Conservation (phyloP, 2,329 filamentous ascomycete genomes). For the Botrytis squamosa region DNA sequence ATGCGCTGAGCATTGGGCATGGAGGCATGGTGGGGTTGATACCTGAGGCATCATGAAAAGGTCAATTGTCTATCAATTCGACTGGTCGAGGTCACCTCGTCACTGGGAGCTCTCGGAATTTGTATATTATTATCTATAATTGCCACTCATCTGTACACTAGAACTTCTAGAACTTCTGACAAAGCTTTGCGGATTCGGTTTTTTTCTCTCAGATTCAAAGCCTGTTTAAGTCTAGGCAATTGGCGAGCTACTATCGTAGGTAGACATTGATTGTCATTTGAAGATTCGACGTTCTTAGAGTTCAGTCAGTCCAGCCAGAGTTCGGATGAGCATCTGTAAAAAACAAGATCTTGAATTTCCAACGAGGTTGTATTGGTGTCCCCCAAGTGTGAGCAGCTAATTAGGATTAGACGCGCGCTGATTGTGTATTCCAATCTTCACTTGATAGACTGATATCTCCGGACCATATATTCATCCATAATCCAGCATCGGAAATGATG, state of each 20-base stretch:
- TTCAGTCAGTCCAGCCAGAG: not conserved
- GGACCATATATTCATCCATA: not conserved
- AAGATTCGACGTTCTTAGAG: not conserved
- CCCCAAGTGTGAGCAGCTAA: not conserved
- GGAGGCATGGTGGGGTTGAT: not conserved
- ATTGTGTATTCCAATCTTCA: not conserved
- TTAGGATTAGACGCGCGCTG: not conserved
- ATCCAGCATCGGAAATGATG: not conserved
- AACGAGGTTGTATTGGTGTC: not conserved
- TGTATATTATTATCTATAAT: not conserved
- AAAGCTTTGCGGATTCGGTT: not conserved
- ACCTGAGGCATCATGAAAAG: not conserved
- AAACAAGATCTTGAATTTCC: fast-evolving
- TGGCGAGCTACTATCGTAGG: no score
- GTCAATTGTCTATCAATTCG: no score
- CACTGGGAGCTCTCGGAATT: not conserved
- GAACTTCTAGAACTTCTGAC: not conserved
- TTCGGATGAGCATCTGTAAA: not conserved
- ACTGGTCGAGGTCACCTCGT: no score
- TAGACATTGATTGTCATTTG: not conserved
- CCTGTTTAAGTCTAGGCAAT: not conserved
- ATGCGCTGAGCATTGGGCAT: not conserved
- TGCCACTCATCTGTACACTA: not conserved
- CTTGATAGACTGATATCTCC: not conserved
- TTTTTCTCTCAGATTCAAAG: no score